Conservation (phyloP, 768 basidiomycete species). For the Clavulina sp. region DNA sequence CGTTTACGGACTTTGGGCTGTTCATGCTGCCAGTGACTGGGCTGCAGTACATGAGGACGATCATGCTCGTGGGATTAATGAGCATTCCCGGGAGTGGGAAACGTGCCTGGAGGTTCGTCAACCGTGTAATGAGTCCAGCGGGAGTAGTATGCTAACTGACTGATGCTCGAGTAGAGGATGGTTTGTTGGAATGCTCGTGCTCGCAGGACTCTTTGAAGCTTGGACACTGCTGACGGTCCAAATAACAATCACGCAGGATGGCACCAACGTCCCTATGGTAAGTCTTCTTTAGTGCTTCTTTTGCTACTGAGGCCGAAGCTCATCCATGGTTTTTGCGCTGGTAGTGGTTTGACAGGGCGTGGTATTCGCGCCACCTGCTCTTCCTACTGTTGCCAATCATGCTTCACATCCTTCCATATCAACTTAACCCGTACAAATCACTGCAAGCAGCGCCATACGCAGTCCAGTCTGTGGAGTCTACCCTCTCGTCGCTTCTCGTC, state of each 20-base stretch:
- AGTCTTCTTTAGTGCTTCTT: slow-evolving; percentile 7
- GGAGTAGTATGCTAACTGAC: neutral
- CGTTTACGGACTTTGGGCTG: slow-evolving; percentile 40
- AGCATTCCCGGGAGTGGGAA: slow-evolving; percentile 27
- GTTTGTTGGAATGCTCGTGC: slow-evolving; percentile 31
- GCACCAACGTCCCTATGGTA: slow-evolving; percentile 25
- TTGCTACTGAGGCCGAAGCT: neutral
- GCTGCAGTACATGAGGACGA: slow-evolving; percentile 42
- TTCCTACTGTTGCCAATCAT: slow-evolving; percentile 41
- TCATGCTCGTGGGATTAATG: slow-evolving; percentile 32
- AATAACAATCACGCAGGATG: slow-evolving; percentile 29
- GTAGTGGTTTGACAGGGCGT: slow-evolving; percentile 51
- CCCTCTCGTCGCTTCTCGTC: slow-evolving; percentile 32
- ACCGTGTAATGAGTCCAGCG: neutral
- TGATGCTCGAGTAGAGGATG: slow-evolving; percentile 20
- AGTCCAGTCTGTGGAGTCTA: slow-evolving; percentile 21
- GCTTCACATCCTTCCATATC: slow-evolving; percentile 27
- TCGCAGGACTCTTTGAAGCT: slow-evolving; percentile 33
- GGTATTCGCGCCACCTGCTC: slow-evolving; percentile 34
- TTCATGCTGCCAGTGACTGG: slow-evolving; percentile 37
- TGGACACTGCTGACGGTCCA: slow-evolving; percentile 35
- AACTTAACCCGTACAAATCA: slow-evolving; percentile 18
- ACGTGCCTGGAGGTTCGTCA: slow-evolving; percentile 19
- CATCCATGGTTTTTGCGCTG: neutral
- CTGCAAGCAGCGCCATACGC: slow-evolving; percentile 15